Base-by-base conservation (phyloP, 805 yeast genomes). In the Candida ponderosae region DNA sequence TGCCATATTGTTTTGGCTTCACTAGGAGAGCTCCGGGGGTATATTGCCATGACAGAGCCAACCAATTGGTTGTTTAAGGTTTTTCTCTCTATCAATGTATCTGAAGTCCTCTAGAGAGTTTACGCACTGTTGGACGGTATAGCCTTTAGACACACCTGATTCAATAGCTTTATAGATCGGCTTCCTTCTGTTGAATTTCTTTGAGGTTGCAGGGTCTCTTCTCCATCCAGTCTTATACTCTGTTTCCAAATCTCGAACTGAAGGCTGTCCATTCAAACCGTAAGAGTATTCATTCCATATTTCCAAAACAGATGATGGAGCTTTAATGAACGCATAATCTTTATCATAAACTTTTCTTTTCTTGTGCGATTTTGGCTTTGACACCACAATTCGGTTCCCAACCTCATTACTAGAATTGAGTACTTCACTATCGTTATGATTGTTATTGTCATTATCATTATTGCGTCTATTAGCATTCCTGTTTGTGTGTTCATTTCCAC, bases 221-320 rank as follows among this genome's bases (percentile, higher is more conserved):
- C 81, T 63, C 81, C 81, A 75, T 27, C 69, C 67, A 2, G 77
- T 66, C 36, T 68, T 70, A 44, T 65, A 75, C 41, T 68, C 63
- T 6, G 50, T 39, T 46, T 75, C 79, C 52, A 75, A 54, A 11
- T 66, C 57, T 41, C 65, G 66, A 29, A 74, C 62, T 4, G 79
- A 70, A 0, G 78, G 78, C 45, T 73, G 74, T 3, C 66, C 72
- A 37, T 68, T 62, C 6, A 69, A 42, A 0, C 80, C 79, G 37
- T 66, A 65, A 5, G 71, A 65, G 41, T 73, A 75, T 50, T 75
- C 81, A 43, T 65, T 62, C 81, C 81, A 75, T 16, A 75, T 67
- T 42, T 74, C 79, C 29, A 60, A 48, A 1, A 73, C 70, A 3
- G 72, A 54, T n/a, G 60, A 63, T 14, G 72, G 70, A 0, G 69